Base-by-base conservation (phyloP, 2,329 filamentous ascomycete genomes). In the Trichoderma oligosporum region DNA sequence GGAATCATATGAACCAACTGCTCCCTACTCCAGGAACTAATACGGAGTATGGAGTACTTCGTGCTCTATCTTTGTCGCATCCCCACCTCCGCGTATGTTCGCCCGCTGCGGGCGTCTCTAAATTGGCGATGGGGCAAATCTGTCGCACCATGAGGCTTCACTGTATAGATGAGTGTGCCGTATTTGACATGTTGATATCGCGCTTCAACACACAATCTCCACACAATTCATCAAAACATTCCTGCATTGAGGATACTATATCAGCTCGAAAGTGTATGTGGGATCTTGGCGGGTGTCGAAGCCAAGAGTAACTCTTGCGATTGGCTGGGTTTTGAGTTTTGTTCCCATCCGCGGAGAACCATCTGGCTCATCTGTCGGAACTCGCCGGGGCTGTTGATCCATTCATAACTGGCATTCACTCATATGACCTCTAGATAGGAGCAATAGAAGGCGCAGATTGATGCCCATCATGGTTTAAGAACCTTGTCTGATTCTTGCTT, bases 101-200 rank as follows among this genome's bases (percentile, higher is more conserved):
- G 20, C 29, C 55, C 22, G 48, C 35, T 45, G 44, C 44, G 44
- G 56, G 51, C 27, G 22, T 29, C 47, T 48, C 27, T 25, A 58
- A 57, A 39, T 35, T 46, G 33, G 33, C 24, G 56, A 39, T 24
- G 52, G 31, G 39, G 41, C 36, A 48, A 16, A 16, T 8, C 25
- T 41, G 39, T 49, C 38, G 25, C 56, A 58, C 56, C 56, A 58
- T 46, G 18, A 45, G 47, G 41, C 48, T 33, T 58, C 47, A 54
- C 33, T 20, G 22, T 36, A 36, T 45, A 54, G 41, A 45, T 54
- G 36, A 45, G 29, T 42, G 51, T 36, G 46, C 31, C 29, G 31
- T 45, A 25, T 11, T 39, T 49, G 18, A 20, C 25, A 41, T 35
- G 38, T n/a, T 20, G 18, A 41, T 35, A 27, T n/a, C n/a, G 18